Conservation (phyloP, 768 basidiomycete species). For the Trametes cingulata region DNA sequence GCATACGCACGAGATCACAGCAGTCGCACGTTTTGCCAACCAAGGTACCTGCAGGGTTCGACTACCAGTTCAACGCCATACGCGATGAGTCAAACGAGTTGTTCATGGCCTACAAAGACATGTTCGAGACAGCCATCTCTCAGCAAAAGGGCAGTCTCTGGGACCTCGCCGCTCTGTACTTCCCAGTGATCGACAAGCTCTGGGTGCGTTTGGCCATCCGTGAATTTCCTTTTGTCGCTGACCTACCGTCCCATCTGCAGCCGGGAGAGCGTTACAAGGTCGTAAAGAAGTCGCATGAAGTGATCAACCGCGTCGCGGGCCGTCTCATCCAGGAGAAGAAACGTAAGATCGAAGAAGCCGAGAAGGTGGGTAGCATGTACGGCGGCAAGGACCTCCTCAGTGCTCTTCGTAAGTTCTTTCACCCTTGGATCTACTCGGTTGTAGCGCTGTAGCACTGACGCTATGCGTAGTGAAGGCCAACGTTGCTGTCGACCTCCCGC, state of each 20-base stretch:
- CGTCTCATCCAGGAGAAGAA: slow-evolving; percentile 81
- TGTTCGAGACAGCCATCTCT: slow-evolving; percentile 75
- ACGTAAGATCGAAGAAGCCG: slow-evolving; percentile 60
- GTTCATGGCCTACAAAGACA: slow-evolving; percentile 78
- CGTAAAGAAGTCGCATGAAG: slow-evolving; percentile 55
- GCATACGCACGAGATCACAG: neutral
- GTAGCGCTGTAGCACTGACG: no score
- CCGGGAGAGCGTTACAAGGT: slow-evolving; percentile 43
- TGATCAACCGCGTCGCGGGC: slow-evolving; percentile 72
- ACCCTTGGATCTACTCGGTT: no score
- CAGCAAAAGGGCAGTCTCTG: slow-evolving; percentile 53
- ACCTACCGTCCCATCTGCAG: slow-evolving; percentile 20
- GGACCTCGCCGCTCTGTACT: slow-evolving; percentile 54
- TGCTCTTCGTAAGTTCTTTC: slow-evolving; percentile 59
- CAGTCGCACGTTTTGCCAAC: no score
- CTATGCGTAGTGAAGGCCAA: slow-evolving; percentile 74
- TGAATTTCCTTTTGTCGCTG: neutral
- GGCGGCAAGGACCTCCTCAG: slow-evolving; percentile 76
- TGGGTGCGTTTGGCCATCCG: slow-evolving; percentile 53
- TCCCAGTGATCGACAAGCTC: slow-evolving; percentile 53
- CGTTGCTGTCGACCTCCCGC: slow-evolving; percentile 63
- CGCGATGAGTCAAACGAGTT: slow-evolving; percentile 77
- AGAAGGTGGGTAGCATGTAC: slow-evolving; percentile 51
- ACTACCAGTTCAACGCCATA: slow-evolving; percentile 84
- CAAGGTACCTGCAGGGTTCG: slow-evolving; percentile 62